phyloP scores from a whole-genome alignment of 2,329 filamentous ascomycete species.

The Cadophora sp. region DNA sequence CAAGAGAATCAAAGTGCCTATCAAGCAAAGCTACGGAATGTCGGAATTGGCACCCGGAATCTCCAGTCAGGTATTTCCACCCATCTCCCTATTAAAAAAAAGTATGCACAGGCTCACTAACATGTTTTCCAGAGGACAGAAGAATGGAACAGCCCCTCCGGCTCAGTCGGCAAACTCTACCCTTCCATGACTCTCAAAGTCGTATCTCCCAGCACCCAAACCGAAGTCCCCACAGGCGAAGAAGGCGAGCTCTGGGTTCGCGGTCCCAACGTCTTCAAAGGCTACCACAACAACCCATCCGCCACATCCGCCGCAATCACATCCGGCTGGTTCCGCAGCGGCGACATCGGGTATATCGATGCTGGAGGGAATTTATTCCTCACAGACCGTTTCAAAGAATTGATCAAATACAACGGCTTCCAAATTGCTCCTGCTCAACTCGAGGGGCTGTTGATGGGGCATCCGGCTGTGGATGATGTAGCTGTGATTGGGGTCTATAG shows the following conservation, averaged over 20 bases:
- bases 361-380: conserved; percentile 82
- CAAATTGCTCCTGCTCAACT: conserved; percentile 73
- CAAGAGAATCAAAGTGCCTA: conserved; percentile 72
- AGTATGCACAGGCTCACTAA: conserved; percentile 36
- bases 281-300: conserved; percentile 64
- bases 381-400: conserved; percentile 79
- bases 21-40: conserved; percentile 91
- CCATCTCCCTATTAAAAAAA: too few species aligned
- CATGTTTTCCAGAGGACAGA: conserved; percentile 19
- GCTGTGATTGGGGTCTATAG: conserved; percentile 70
- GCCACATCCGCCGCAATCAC: conserved; percentile 72
- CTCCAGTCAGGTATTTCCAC: conserved; percentile 47
- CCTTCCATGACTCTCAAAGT: conserved; percentile 82
- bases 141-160: conserved; percentile 64
- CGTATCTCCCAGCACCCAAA: conserved; percentile 55
- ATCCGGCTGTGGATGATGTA: conserved; percentile 58
- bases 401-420: conserved; percentile 69
- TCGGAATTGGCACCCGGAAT: conserved; percentile 85
- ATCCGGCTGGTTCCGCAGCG: conserved; percentile 84
- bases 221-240: conserved; percentile 58
- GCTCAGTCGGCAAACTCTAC: conserved; percentile 77
- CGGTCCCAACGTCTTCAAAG: conserved; percentile 65
- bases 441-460: conserved; percentile 55
- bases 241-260: conserved; percentile 76
- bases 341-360: conserved; percentile 82